Conservation (phyloP, 169 alveolate genomes). For the Plasmodium inui region DNA sequence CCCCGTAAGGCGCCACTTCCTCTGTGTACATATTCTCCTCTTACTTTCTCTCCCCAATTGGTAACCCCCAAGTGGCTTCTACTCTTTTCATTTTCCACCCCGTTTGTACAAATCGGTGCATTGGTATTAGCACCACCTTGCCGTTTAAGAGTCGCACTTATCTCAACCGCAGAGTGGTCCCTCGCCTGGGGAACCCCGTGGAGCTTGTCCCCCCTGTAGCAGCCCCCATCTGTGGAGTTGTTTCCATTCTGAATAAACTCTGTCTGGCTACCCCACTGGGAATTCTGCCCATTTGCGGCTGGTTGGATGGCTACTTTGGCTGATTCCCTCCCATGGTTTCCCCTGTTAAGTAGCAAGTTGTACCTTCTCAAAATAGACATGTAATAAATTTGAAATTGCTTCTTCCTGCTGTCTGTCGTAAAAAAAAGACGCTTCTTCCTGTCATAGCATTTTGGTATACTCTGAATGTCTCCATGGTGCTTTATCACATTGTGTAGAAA, state of each 20-base stretch:
- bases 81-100: neutral
- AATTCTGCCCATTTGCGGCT: neutral
- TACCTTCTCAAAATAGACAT: conserved; percentile 6
- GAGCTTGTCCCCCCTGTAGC: neutral
- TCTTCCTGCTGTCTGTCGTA: conserved; percentile 13
- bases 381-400: conserved; percentile 52
- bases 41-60: neutral
- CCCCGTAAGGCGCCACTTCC: neutral
- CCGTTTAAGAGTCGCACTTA: neutral
- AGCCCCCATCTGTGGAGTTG: neutral
- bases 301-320: neutral
- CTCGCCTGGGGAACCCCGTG: neutral
- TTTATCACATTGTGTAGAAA: conserved; percentile 43
- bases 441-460: conserved; percentile 14
- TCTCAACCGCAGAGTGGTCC: neutral
- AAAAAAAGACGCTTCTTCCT: conserved; percentile 9
- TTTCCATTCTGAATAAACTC: neutral
- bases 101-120: neutral
- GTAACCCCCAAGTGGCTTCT: neutral
- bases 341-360: neutral
- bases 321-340: neutral
- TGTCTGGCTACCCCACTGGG: neutral
- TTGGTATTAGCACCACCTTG: neutral
- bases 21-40: neutral
- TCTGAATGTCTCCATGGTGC: conserved; percentile 10